These are phyloP conservation scores for Xylaria hypoxylon DNA, from an alignment of 2,329 filamentous ascomycete genomes.

Conservation along the genomic window DNA sequence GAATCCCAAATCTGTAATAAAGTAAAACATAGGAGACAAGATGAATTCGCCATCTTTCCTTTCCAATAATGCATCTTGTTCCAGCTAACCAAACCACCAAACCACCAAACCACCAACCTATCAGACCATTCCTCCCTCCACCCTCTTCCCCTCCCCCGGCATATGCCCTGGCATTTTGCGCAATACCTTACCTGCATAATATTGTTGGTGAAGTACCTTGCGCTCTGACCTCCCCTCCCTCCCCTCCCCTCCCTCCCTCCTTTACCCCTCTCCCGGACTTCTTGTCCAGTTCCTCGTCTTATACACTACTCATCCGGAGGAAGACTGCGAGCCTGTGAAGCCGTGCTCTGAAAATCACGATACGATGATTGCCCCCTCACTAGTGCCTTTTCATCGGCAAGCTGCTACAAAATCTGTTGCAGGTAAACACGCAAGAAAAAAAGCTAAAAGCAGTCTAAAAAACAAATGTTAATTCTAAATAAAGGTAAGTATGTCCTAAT, in stretches of 20 bases:
- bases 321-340: no score
- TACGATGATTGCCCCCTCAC: no score
- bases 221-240: conserved; percentile 7
- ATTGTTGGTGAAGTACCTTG: neutral
- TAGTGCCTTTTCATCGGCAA: no score
- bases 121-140: neutral
- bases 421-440: no score
- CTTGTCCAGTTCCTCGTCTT: neutral
- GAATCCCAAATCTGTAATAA: neutral
- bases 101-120: conserved; percentile 1
- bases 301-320: no score
- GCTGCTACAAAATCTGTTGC: no score
- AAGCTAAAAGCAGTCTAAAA: no score
- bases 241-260: no score
- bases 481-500: no score
- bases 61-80: neutral
- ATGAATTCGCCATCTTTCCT: neutral
- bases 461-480: no score
- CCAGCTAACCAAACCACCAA: neutral
- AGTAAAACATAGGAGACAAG: no score
- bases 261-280: neutral
- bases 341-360: no score
- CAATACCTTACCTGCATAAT: neutral
- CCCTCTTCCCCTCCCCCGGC: neutral
- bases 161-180: neutral